Evolutionary conservation across 2,329 filamentous ascomycete genomes (phyloP).

Genomic region (Acephala macrosclerotiorum): DNA sequence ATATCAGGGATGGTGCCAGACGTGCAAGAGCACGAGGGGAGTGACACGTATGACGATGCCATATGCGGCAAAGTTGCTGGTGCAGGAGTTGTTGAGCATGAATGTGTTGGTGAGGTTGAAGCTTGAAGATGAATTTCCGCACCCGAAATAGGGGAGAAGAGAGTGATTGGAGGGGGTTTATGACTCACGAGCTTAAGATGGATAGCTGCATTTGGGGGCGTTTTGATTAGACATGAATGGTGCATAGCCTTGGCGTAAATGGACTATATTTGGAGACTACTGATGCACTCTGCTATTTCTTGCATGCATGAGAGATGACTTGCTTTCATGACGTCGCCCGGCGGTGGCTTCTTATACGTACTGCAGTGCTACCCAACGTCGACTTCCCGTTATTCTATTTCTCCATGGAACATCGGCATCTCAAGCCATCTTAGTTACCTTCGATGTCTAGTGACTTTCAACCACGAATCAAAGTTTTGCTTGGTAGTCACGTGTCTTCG

Average conservation of each 20-base stretch:
- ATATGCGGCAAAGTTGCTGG: conserved; percentile 93
- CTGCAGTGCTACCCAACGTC: too few relatives aligned
- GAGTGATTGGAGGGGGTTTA: background rate
- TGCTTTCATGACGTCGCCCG: too few relatives aligned
- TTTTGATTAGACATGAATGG: conserved; percentile 1
- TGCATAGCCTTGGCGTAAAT: conserved; percentile 25
- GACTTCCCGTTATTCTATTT: too few relatives aligned
- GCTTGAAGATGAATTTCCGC: conserved; percentile 91
- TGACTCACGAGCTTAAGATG: conserved; percentile 10
- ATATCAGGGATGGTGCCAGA: conserved; percentile 93
- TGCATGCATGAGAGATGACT: background rate
- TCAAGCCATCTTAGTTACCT: too few relatives aligned
- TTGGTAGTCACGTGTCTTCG: too few relatives aligned
- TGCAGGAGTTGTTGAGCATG: conserved; percentile 98
- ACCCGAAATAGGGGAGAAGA: conserved; percentile 30
- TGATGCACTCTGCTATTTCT: background rate
- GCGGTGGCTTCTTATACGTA: too few relatives aligned
- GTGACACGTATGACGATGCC: conserved; percentile 96
- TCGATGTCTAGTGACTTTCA: too few relatives aligned
- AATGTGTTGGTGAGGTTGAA: conserved; percentile 94
- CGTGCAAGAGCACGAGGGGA: conserved; percentile 83
- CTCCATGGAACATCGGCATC: too few relatives aligned
- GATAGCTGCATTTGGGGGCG: conserved; percentile 10
- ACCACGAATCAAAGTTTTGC: too few relatives aligned
- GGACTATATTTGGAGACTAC: background rate